Percentiles rank a stretch among this genome's conserved stretches.
These are phyloP conservation scores for Pseudevernia furfuracea DNA, from an alignment of 495 filamentous ascomycete genomes.

Conservation along the genomic window DNA sequence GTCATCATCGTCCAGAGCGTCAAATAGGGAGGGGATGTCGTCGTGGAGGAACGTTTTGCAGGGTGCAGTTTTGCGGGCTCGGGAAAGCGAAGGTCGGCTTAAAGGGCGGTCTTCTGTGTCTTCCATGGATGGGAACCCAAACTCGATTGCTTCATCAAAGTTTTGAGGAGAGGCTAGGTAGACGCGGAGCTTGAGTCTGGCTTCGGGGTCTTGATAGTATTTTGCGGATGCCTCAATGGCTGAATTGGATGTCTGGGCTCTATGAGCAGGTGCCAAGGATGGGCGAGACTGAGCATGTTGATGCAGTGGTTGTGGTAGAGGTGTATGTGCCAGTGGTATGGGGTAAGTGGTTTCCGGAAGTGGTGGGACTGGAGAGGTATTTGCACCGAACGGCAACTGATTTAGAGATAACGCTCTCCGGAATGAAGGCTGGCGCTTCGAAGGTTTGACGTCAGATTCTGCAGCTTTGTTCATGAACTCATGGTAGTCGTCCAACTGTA, in stretches of 20 bases:
- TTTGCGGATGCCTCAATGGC: constrained; percentile 65
- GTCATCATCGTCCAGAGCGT: constrained; percentile 38
- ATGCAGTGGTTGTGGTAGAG: constrained; percentile 23
- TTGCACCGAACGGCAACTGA: constrained; percentile 24
- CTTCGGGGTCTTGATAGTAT: constrained; percentile 87
- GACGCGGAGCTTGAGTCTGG: constrained; percentile 76
- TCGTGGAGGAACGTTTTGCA: constrained; percentile 42
- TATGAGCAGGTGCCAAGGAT: constrained; percentile 28
- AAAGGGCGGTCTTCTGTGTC: constrained; percentile 32
- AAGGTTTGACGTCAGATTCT: constrained; percentile 21
- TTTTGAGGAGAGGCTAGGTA: constrained; percentile 87
- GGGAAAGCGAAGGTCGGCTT: constrained; percentile 20
- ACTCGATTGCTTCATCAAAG: constrained; percentile 90
- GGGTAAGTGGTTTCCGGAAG: constrained; percentile 21
- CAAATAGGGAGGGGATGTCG: constrained; percentile 32
- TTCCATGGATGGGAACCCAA: constrained; percentile 70
- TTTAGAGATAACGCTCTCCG: constrained; percentile 43
- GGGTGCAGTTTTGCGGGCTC: constrained; percentile 20
- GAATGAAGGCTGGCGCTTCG: constrained; percentile 35
- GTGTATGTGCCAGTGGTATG: constrained; percentile 16
- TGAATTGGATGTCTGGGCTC: constrained; percentile 39
- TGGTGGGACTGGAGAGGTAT: constrained; percentile 20
- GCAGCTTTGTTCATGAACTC: constrained; percentile 35
- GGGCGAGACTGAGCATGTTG: constrained; percentile 35
- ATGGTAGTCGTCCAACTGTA: constrained; percentile 46